Evolutionary conservation across 805 yeast genomes (phyloP), one percentile per base, ranked within the genome.

Genomic region (Lachancea kluyveri): DNA sequence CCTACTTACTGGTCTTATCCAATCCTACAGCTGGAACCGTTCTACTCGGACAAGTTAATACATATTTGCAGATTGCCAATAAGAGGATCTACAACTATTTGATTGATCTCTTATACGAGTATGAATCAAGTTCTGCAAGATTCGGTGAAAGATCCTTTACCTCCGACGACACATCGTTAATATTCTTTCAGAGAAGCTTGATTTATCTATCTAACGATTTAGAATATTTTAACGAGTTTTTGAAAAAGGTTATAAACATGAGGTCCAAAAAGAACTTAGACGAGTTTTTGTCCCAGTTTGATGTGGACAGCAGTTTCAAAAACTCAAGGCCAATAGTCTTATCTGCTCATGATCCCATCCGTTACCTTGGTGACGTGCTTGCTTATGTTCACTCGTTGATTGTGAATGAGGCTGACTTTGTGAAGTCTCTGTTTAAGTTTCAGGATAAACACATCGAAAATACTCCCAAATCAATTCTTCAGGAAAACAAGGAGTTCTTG

Each of bases 321-420:
- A 42, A 46, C 11, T 43, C 55, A 13, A 59, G 60, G 34, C 82
- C 87, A 1, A 64, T 85, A 14, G 68, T 74, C 18, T 59, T 79
- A 26, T 72, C 79, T 6, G 79, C 83, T 0, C 81, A 81, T 52
- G 95, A 90, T 52, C 83, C 96, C 1, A 65, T 77, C 16, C 66
- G 95, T 34, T 88, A 78, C 42, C 65, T 85, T 11, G 94, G 96
- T 16, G 96, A 87, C 52, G 68, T 92, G 19, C 61, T 92, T 22
- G 97, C 97, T 0, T 83, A 82, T 63, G 69, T 87, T 2, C 96
- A 92, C 52, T 74, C 88, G 2, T 69, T 84, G 4, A 77, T 87
- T 18, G 94, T 87, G 4, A 84, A 85, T 57, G 98, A 92, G 55
- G 69, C 77, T 24, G 98, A 92, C 50, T 67, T 79, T 18, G 68